These are phyloP conservation scores for Aphanomyces stellatus DNA, from an alignment of 352 stramenopile genomes.

Conservation along the genomic window DNA sequence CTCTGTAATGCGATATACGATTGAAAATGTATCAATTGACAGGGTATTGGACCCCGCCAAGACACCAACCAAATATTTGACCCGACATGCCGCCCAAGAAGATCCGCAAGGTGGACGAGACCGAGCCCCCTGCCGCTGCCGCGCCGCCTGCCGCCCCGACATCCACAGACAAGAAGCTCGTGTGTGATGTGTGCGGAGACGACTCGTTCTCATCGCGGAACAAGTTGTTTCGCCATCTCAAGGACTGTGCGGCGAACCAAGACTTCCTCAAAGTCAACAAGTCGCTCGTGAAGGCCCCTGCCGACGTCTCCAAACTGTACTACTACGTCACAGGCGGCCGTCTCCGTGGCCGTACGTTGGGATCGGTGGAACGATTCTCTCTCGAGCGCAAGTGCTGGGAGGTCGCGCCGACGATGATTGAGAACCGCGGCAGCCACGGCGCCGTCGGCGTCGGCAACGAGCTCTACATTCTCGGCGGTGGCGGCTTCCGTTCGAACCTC, in stretches of 20 bases:
- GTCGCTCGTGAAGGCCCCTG: neutral
- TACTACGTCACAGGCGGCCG: slow-evolving; percentile 23
- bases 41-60: no score
- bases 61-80: neutral
- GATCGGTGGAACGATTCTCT: slow-evolving; percentile 18
- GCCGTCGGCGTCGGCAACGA: slow-evolving; percentile 2
- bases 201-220: slow-evolving; percentile 18
- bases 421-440: slow-evolving; percentile 23
- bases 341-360: slow-evolving; percentile 19
- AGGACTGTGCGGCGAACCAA: slow-evolving; percentile 11
- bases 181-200: slow-evolving; percentile 14
- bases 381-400: slow-evolving; percentile 18
- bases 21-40: no score
- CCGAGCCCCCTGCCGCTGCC: neutral
- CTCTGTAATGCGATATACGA: no score
- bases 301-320: slow-evolving; percentile 5
- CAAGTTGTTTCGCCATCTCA: slow-evolving; percentile 18
- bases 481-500: slow-evolving; percentile 21
- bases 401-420: slow-evolving; percentile 10
- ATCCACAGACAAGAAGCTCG: neutral
- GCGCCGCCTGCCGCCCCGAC: neutral
- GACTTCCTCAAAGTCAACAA: neutral
- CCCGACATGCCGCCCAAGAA: neutral
- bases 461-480: slow-evolving; percentile 21
- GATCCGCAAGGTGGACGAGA: neutral